Evolutionary conservation across 108 stramenopile species (phyloP).

Genomic region (Cyclotella cryptica): DNA sequence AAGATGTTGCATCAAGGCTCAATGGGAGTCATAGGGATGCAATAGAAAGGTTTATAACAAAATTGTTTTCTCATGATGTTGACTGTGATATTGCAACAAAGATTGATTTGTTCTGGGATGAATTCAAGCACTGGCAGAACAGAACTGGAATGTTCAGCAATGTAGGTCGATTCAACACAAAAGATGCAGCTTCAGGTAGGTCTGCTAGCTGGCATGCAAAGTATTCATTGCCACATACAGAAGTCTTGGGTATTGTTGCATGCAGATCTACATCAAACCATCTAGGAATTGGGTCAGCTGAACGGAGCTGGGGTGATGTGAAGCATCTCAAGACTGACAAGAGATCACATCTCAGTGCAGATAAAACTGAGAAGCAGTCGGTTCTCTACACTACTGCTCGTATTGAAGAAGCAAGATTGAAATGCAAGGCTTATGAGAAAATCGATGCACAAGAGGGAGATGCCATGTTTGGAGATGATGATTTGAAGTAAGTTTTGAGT

Average conservation of each 20-base stretch:
- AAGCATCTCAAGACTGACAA: slow-evolving; percentile 33
- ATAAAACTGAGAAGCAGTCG: slow-evolving; percentile 10
- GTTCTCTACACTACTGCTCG: slow-evolving; percentile 5
- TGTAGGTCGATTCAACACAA: too few species aligned
- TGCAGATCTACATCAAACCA: slow-evolving; percentile 16
- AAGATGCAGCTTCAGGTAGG: background rate
- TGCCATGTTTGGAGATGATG: slow-evolving; percentile 32
- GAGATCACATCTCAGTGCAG: slow-evolving; percentile 22
- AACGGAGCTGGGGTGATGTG: slow-evolving; percentile 31
- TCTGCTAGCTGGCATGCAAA: slow-evolving; percentile 38
- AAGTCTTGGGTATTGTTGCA: slow-evolving; percentile 25
- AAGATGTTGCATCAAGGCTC: too few species aligned
- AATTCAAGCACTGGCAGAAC: too few species aligned
- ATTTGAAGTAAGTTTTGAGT: slow-evolving; percentile 16
- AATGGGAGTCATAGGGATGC: too few species aligned
- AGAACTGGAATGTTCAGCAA: too few species aligned
- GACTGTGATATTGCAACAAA: too few species aligned
- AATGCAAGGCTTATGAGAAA: background rate
- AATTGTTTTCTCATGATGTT: too few species aligned
- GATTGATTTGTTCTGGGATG: too few species aligned
- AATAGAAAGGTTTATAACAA: too few species aligned
- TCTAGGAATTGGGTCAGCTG: slow-evolving; percentile 28
- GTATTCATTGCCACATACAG: slow-evolving; percentile 30
- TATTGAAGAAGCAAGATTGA: too few species aligned
- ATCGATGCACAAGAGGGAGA: slow-evolving; percentile 12